Base-by-base conservation (phyloP, 2,329 filamentous ascomycete genomes). In the Fusarium burgessii region DNA sequence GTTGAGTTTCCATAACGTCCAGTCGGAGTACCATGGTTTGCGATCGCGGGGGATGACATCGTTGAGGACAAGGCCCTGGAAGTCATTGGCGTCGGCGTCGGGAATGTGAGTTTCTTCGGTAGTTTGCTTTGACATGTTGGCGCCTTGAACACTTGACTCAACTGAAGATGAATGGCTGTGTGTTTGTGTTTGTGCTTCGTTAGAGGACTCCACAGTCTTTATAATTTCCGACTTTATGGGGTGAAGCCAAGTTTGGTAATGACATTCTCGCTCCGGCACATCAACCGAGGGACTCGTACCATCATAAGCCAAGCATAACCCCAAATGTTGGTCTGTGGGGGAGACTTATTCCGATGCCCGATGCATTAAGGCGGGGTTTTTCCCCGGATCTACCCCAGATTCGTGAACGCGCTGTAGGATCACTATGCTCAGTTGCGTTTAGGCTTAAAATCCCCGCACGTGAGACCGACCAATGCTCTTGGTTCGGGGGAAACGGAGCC, bases 1-100 rank as follows among this genome's bases (percentile, higher is more conserved):
- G 58, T 81, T 81, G 47, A 81, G 79, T 47, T 76, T 74, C 49
- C 76, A 50, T 7, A 81, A 67, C 0, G 67, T 74, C 43, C 59
- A 47, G 47, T 74, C 70, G 4, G 61, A 62, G 12, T 64, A 76
- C 75, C 75, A 77, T 1, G 72, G 66, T 8, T 73, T 74, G 32
- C 71, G 69, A 6, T 71, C 45, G 6, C 38, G 69, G 8, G 75
- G 75, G 1, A 77, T 64, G 20, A 77, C 69, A 49, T 77, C 74
- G 17, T 50, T 61, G 7, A 77, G 74, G 46, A 74, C 66, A 1
- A 77, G 72, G 13, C 75, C 74, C 18, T 76, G 61, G 12, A 76
- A 75, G 20, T 75, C 71, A 11, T 74, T 52, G 2, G 38, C 45
- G 4, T 71, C 68, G 5, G 50, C 58, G 8, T 67, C 68, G n/a